A percentile compares a stretch with the other conserved stretches of the same genome.
These are phyloP conservation scores for Leucosporidium creatinivorum DNA, from an alignment of 768 basidiomycete genomes.

Conservation along the genomic window DNA sequence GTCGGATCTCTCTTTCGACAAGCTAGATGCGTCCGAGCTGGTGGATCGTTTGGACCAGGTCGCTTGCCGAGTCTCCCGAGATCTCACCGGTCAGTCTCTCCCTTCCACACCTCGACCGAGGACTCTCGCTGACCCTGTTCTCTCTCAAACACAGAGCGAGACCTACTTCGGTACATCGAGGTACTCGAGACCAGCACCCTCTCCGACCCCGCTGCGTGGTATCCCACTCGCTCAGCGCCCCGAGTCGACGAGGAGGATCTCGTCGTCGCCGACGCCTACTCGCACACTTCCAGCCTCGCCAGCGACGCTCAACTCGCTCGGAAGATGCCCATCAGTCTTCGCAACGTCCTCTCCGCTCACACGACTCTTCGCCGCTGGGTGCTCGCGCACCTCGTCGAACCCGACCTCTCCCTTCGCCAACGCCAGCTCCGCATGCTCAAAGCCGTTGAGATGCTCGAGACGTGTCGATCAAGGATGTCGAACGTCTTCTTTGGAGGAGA, in stretches of 20 bases:
- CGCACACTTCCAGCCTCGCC: neutral
- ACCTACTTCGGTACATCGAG: neutral
- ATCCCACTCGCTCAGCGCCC: neutral
- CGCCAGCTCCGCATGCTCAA: neutral
- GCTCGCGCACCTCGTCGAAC: constrained; percentile 1
- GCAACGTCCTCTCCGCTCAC: neutral
- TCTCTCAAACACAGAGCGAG: neutral
- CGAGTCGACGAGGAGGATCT: neutral
- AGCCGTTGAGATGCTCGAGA: neutral
- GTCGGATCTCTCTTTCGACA: neutral
- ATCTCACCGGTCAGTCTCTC: neutral
- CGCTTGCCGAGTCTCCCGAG: neutral
- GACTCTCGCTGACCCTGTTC: neutral
- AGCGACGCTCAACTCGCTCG: neutral
- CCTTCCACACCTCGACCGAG: neutral
- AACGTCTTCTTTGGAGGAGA: constrained; percentile 6
- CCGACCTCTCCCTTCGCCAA: neutral
- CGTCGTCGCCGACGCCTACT: neutral
- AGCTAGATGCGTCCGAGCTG: neutral
- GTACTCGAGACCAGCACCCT: neutral
- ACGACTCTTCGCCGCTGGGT: neutral
- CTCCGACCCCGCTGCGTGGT: constrained; percentile 1
- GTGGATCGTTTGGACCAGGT: neutral
- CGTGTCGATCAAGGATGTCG: constrained; percentile 1
- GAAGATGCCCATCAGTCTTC: neutral